phyloP scores from a whole-genome alignment of 2,329 filamentous ascomycete genomes.

The Stachybotrys elegans region DNA sequence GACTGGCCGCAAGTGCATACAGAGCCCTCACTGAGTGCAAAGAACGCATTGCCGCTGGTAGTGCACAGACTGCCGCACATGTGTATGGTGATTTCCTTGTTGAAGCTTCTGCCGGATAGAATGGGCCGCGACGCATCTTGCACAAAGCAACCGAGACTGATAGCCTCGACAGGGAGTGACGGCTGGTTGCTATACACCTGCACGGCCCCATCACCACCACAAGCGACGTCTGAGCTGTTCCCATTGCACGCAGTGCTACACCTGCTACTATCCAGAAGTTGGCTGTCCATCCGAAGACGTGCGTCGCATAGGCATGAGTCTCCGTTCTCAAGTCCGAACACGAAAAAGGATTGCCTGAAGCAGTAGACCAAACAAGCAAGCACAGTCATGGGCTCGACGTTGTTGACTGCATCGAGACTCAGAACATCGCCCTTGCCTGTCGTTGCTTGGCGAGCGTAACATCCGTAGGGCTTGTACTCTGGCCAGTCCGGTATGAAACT shows the following conservation, averaged over 20 bases:
- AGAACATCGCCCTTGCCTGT: slow-evolving; percentile 3
- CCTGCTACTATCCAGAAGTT: slow-evolving; percentile 6
- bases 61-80: slow-evolving; percentile 5
- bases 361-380: slow-evolving; percentile 6
- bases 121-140: not conserved
- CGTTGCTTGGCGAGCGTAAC: slow-evolving; percentile 3
- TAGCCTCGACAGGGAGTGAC: slow-evolving; percentile 4
- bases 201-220: slow-evolving; percentile 5
- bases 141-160: slow-evolving; percentile 6
- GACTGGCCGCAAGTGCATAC: slow-evolving; percentile 4
- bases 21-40: slow-evolving; percentile 4
- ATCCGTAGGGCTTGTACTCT: slow-evolving; percentile 5
- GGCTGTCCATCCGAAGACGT: slow-evolving; percentile 7
- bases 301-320: slow-evolving; percentile 6
- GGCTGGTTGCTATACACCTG: slow-evolving; percentile 3
- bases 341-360: slow-evolving; percentile 1
- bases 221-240: slow-evolving; percentile 6
- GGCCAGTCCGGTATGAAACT: not conserved
- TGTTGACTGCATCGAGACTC: slow-evolving; percentile 1
- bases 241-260: slow-evolving; percentile 7
- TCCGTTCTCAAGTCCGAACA: slow-evolving; percentile 5
- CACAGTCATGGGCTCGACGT: slow-evolving; percentile 6
- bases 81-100: slow-evolving; percentile 3
- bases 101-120: not conserved
- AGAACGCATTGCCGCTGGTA: slow-evolving; percentile 1